Conservation (phyloP, 164 flowering plant genomes). For the Houttuynia cordata region DNA sequence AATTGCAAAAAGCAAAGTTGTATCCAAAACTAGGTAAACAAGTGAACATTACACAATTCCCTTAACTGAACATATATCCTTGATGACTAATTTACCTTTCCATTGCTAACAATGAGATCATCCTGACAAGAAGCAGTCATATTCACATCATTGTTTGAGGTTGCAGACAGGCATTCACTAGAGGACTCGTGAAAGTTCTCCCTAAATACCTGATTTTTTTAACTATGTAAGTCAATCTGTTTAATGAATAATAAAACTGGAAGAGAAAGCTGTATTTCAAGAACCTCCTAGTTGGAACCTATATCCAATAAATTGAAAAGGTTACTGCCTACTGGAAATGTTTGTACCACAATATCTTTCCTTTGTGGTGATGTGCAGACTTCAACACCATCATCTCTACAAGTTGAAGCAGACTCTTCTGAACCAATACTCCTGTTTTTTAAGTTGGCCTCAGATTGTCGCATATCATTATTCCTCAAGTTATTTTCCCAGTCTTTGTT, state of each 20-base stretch:
- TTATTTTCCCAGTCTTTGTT: constrained; percentile 6
- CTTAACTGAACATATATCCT: no score
- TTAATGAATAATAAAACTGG: constrained; percentile 11
- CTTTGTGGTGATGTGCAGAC: constrained; percentile 10
- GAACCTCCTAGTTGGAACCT: no score
- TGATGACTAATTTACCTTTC: not conserved
- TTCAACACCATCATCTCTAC: constrained; percentile 12
- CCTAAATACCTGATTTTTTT: constrained; percentile 22
- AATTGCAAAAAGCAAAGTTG: no score
- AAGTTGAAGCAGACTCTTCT: constrained; percentile 22
- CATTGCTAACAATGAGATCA: constrained; percentile 10
- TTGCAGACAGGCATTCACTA: constrained; percentile 13
- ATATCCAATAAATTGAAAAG: not conserved
- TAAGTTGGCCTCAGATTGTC: constrained; percentile 2
- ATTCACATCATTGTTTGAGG: constrained; percentile 9
- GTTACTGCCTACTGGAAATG: not conserved
- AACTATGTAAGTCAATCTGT: constrained; percentile 41
- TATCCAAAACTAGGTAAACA: no score
- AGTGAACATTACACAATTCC: no score
- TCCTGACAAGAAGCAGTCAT: constrained; percentile 9
- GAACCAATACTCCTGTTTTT: constrained; percentile 19
- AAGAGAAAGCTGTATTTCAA: not conserved
- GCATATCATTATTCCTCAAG: constrained; percentile 8
- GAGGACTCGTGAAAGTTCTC: constrained; percentile 12
- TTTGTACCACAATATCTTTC: not conserved